A percentile compares a stretch with the other conserved stretches of the same genome.
Evolutionary conservation across 352 stramenopile species (phyloP).

Genomic region (Saprolegnia parasitica): DNA sequence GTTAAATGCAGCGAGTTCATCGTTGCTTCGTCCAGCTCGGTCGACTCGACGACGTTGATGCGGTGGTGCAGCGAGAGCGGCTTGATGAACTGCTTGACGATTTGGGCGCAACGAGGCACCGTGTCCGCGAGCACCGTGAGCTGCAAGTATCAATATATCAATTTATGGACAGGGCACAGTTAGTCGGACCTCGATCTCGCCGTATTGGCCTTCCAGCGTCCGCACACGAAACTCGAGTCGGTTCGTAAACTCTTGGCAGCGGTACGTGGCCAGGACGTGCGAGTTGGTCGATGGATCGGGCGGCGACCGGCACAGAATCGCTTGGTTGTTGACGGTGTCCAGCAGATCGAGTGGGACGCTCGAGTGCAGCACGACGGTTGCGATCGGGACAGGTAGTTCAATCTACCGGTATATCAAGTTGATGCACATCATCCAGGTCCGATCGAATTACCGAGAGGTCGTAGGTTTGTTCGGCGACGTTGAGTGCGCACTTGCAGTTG

Average conservation of each 20-base stretch:
- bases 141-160: not conserved
- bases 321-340: constrained; percentile 67
- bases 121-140: constrained; percentile 60
- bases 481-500: constrained; percentile 75
- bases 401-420: too few relatives aligned
- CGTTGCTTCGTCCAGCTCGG: constrained; percentile 49
- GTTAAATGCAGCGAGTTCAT: constrained; percentile 67
- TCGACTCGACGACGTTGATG: constrained; percentile 36
- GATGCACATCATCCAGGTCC: too few relatives aligned
- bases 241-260: constrained; percentile 70
- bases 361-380: constrained; percentile 69
- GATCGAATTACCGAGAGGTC: constrained; percentile 74
- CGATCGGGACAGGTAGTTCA: constrained; percentile 74
- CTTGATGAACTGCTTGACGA: constrained; percentile 72
- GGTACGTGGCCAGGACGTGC: constrained; percentile 75
- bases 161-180: too few relatives aligned
- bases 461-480: constrained; percentile 58
- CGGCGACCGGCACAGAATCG: constrained; percentile 68
- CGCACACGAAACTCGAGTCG: constrained; percentile 73
- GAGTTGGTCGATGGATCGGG: constrained; percentile 47
- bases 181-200: constrained; percentile 70
- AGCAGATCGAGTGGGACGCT: constrained; percentile 69
- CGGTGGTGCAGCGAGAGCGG: constrained; percentile 78
- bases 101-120: constrained; percentile 58
- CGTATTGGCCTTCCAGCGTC: constrained; percentile 82